Percentiles rank a stretch among this genome's conserved stretches.
phyloP scores from a whole-genome alignment of 345 rosid genomes.

The Melaleuca alternifolia region DNA sequence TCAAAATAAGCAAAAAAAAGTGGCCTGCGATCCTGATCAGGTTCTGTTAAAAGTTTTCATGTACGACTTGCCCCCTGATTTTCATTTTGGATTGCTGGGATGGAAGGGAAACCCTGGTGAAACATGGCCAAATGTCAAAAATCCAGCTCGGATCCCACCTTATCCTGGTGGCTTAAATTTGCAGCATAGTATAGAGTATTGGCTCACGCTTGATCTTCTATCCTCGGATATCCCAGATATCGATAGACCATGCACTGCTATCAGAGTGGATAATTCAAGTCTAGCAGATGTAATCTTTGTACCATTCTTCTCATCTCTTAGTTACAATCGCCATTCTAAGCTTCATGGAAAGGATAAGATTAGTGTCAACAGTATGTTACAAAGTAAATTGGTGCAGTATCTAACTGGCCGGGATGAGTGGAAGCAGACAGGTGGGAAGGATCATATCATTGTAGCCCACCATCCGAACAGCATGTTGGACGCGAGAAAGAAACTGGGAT shows the following conservation, averaged over 20 bases:
- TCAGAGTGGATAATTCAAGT: constrained; percentile 51
- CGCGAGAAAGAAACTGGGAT: constrained; percentile 51
- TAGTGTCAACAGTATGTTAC: constrained; percentile 54
- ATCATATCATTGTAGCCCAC: constrained; percentile 64
- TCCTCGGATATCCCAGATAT: constrained; percentile 37
- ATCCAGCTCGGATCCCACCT: constrained; percentile 27
- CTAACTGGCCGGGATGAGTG: constrained; percentile 40
- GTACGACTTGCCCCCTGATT: constrained; percentile 76
- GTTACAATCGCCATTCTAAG: constrained; percentile 71
- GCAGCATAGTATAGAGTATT: constrained; percentile 91
- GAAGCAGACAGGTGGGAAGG: constrained; percentile 50
- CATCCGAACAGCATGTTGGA: constrained; percentile 81
- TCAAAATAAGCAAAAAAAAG: constrained; percentile 1
- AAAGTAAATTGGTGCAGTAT: constrained; percentile 45
- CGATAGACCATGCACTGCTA: constrained; percentile 39
- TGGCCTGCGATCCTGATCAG: constrained; percentile 12
- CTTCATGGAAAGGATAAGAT: constrained; percentile 37
- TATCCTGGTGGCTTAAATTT: constrained; percentile 83
- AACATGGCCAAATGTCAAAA: constrained; percentile 58
- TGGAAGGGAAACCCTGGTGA: constrained; percentile 48
- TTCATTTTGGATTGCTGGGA: constrained; percentile 80
- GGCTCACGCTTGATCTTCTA: constrained; percentile 86
- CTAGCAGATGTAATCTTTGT: constrained; percentile 70
- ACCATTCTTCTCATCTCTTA: constrained; percentile 77
- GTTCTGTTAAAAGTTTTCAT: constrained; percentile 53